Percentiles rank a stretch among this genome's conserved stretches.
These are phyloP conservation scores for Dictyostelium capitatum DNA, from an alignment of 78 protist species.

Conservation along the genomic window DNA sequence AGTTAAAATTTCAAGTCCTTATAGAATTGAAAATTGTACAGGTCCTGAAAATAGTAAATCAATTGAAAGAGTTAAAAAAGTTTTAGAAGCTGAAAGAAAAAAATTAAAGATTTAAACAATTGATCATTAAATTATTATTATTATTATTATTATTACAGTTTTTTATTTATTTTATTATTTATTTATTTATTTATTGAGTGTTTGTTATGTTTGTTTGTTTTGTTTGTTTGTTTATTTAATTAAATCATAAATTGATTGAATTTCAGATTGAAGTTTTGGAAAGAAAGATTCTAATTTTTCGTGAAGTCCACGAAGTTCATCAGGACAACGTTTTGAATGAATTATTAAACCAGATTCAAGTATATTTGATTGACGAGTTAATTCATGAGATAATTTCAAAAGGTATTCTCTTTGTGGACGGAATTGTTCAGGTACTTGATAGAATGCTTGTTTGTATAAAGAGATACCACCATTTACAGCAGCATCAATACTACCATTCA, in stretches of 20 bases:
- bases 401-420: background rate
- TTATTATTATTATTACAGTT: slow-evolving; percentile 4
- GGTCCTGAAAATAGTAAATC: slow-evolving; percentile 37
- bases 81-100: slow-evolving; percentile 62
- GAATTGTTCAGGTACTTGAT: background rate
- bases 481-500: slow-evolving; percentile 90
- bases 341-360: slow-evolving; percentile 48
- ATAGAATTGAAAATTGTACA: slow-evolving; percentile 65
- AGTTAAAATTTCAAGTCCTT: slow-evolving; percentile 69
- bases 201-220: background rate
- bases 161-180: background rate
- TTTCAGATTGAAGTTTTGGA: slow-evolving; percentile 40
- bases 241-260: slow-evolving; percentile 15
- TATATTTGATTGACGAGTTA: slow-evolving; percentile 51
- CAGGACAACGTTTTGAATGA: slow-evolving; percentile 71
- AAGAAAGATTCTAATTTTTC: slow-evolving; percentile 74
- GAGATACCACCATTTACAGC: slow-evolving; percentile 90
- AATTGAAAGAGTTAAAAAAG: slow-evolving; percentile 65
- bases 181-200: background rate
- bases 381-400: background rate
- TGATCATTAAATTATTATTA: background rate
- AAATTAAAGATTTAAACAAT: slow-evolving; percentile 20
- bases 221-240: background rate
- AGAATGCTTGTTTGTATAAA: slow-evolving; percentile 74
- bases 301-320: slow-evolving; percentile 80